Evolutionary conservation across 108 stramenopile genomes (phyloP).

Genomic region (Licmophora abbreviata): DNA sequence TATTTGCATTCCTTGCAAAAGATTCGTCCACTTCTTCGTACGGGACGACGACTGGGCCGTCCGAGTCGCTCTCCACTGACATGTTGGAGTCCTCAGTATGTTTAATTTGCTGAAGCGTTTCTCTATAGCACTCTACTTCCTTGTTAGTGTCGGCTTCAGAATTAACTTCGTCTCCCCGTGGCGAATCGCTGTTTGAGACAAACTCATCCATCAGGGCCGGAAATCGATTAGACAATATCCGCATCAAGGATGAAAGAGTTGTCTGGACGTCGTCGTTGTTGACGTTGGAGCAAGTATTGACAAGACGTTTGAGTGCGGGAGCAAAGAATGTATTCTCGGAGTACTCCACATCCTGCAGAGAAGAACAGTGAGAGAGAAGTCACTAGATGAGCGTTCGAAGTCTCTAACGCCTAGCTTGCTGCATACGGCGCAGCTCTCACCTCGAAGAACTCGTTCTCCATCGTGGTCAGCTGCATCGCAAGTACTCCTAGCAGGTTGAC

Average conservation of each 20-base stretch:
- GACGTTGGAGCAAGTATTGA: conserved; percentile 10
- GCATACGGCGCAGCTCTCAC: background rate
- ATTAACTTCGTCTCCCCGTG: conserved; percentile 1
- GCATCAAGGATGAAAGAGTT: conserved; percentile 5
- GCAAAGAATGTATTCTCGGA: conserved; percentile 62
- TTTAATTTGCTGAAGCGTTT: too few species aligned
- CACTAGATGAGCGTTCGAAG: too few species aligned
- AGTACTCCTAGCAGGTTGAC: conserved; percentile 29
- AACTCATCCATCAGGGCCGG: background rate
- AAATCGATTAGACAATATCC: conserved; percentile 15
- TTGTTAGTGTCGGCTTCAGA: conserved; percentile 1
- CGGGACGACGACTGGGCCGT: conserved; percentile 65
- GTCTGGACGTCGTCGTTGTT: conserved; percentile 8
- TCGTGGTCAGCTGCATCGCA: conserved; percentile 39
- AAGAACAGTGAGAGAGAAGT: too few species aligned
- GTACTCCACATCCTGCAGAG: conserved; percentile 60
- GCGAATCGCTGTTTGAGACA: conserved; percentile 7
- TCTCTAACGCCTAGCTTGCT: background rate
- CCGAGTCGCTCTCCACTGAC: conserved; percentile 46
- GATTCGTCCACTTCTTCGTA: conserved; percentile 54
- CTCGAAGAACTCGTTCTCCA: conserved; percentile 71
- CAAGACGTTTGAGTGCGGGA: conserved; percentile 30
- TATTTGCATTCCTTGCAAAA: conserved; percentile 23
- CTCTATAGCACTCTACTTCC: conserved; percentile 1
- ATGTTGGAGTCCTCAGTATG: too few species aligned